Base-by-base conservation (phyloP, 345 rosid genomes). In the Bruguiera gymnorhiza region DNA sequence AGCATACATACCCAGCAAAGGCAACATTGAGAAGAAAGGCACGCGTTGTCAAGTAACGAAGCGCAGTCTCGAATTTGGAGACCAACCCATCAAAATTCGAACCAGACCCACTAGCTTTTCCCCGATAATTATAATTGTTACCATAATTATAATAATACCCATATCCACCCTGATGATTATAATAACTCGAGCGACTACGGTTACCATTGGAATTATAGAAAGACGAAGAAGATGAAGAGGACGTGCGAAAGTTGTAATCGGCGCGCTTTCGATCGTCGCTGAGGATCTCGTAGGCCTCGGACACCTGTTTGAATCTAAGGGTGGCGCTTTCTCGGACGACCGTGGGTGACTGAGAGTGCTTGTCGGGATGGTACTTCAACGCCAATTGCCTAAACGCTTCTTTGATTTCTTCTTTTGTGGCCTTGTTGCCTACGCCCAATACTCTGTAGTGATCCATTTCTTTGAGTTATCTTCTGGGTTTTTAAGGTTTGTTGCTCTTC, bases 241-340 rank as follows among this genome's bases (percentile, higher is more conserved):
- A 68, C 30, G 24, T 23, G 60, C 58, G 75, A 51, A 79, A 26
- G 70, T 89, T 84, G 76, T 91, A 94, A 32, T 81, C 75, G 31
- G 95, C 84, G 51, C 97, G 97, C 74, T 83, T 91, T 31, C 76
- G 75, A 58, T 89, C 89, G 75, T 89, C 88, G 75, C 71, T 54
- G 58, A 89, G 86, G 54, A 86, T 69, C 71, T 87, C 84, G 78
- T 94, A 91, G 55, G 98, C 98, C 82, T 91, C 95, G 61, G 96
- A 91, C 50, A 88, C 81, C 23, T 79, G 92, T 79, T 88, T 94
- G 84, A 94, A 94, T 53, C 84, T 78, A 67, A 78, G 81, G 64
- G 89, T 83, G 23, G 95, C 90, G 70, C 71, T 73, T 37, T 77
- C 85, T 56, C 84, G 78, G 20, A 88, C 77, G 65, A 84, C 46